Percentiles rank a stretch among this genome's conserved stretches.
phyloP scores from a whole-genome alignment of 441 rosid species.

The Syzygium syzygioides region DNA sequence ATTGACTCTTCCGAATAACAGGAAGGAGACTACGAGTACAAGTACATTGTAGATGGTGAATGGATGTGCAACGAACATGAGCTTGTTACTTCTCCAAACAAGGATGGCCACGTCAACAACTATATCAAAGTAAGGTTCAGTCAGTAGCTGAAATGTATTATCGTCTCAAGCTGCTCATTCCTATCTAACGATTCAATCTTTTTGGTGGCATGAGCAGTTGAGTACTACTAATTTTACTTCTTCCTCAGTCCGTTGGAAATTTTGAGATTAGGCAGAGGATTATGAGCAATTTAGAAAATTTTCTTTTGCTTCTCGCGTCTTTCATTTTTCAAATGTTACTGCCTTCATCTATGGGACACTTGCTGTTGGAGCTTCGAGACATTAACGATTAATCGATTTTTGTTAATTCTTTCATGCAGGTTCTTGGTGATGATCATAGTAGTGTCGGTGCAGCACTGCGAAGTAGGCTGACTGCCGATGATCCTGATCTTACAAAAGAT shows the following conservation, averaged over 20 bases:
- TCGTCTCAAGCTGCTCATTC: neutral
- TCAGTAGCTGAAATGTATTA: neutral
- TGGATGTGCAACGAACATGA: conserved; percentile 62
- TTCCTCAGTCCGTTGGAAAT: neutral
- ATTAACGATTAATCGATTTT: neutral
- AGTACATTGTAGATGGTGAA: conserved; percentile 77
- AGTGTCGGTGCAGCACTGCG: conserved; percentile 34
- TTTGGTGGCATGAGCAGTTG: neutral
- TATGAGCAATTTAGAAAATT: neutral
- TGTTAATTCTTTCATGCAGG: conserved; percentile 31
- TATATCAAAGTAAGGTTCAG: conserved; percentile 45
- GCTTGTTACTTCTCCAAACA: conserved; percentile 54
- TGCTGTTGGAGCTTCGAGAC: neutral
- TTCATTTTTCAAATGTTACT: neutral
- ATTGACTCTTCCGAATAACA: conserved; percentile 24
- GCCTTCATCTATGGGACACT: neutral
- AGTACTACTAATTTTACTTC: neutral
- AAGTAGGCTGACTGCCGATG: conserved; percentile 45
- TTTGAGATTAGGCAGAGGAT: neutral
- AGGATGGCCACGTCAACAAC: conserved; percentile 82
- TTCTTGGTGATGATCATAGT: conserved; percentile 32
- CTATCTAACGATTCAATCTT: neutral
- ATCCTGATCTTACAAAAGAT: conserved; percentile 53
- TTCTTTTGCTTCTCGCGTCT: neutral
- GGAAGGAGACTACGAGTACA: conserved; percentile 93